Conservation (phyloP, 2,329 filamentous ascomycete species). For the Cercospora janseana region DNA sequence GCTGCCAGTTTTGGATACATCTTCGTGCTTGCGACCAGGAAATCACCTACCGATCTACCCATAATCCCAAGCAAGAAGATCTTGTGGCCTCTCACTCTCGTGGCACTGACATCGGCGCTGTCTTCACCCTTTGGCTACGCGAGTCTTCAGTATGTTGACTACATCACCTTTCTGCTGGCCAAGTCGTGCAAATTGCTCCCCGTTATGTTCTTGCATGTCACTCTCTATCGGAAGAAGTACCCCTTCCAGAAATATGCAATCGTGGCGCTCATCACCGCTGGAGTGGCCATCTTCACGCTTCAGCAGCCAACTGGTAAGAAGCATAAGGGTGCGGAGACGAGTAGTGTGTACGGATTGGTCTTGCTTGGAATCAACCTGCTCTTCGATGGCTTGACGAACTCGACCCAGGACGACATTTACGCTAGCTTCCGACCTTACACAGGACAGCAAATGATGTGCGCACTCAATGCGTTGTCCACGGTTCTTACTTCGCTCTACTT, state of each 20-base stretch:
- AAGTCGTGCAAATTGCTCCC: constrained; percentile 99
- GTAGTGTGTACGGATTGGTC: constrained; percentile 74
- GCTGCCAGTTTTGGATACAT: constrained; percentile 77
- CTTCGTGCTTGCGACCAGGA: constrained; percentile 67
- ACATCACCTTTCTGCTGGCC: constrained; percentile 94
- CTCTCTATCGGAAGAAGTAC: constrained; percentile 83
- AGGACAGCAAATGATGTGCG: constrained; percentile 99
- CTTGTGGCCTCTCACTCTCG: constrained; percentile 73
- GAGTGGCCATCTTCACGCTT: constrained; percentile 92
- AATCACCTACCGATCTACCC: constrained; percentile 48
- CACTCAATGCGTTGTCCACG: constrained; percentile 86
- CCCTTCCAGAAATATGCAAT: constrained; percentile 96
- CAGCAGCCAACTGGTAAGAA: constrained; percentile 57
- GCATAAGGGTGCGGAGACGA: constrained; percentile 46
- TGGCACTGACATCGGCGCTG: constrained; percentile 82
- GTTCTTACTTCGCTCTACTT: constrained; percentile 74
- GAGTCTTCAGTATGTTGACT: constrained; percentile 88
- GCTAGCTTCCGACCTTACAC: constrained; percentile 70
- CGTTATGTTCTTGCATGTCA: constrained; percentile 95
- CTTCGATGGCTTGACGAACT: constrained; percentile 94
- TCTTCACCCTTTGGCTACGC: constrained; percentile 96
- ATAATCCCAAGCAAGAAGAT: constrained; percentile 78
- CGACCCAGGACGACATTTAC: constrained; percentile 95
- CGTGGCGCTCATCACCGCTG: constrained; percentile 82
- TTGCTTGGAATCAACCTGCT: constrained; percentile 85